These are phyloP conservation scores for Trypanosoma caninum DNA, from an alignment of 208 protist species.

Conservation along the genomic window DNA sequence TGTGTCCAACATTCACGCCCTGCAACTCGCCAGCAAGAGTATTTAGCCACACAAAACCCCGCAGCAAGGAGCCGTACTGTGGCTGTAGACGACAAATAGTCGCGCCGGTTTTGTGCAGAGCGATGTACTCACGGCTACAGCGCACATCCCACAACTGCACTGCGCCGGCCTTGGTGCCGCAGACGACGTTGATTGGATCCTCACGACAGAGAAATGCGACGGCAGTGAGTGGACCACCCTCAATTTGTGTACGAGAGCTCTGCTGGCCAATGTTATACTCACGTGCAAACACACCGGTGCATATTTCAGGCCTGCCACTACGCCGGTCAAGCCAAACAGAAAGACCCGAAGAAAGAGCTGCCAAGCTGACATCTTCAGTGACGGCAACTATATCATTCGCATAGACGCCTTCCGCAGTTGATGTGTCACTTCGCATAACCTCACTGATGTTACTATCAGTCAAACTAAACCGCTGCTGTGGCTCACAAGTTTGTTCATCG, in stretches of 20 bases:
- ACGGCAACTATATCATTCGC: conserved; percentile 33
- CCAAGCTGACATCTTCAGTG: conserved; percentile 31
- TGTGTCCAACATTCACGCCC: conserved; percentile 15
- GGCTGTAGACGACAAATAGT: conserved; percentile 25
- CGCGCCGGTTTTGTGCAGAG: conserved; percentile 15
- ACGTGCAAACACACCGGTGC: conserved; percentile 18
- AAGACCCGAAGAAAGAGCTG: conserved; percentile 45
- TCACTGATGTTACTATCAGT: neutral
- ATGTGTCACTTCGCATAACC: neutral
- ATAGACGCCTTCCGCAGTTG: conserved; percentile 6
- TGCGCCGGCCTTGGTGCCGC: conserved; percentile 38
- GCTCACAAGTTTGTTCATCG: conserved; percentile 51
- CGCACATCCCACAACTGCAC: conserved; percentile 66
- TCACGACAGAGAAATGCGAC: conserved; percentile 26
- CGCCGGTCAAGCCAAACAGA: conserved; percentile 44
- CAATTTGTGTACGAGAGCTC: neutral
- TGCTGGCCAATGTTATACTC: conserved; percentile 25
- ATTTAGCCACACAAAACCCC: conserved; percentile 22
- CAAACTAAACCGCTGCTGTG: conserved; percentile 45
- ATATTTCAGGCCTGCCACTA: conserved; percentile 5
- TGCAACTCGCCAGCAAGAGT: conserved; percentile 21
- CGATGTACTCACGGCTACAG: conserved; percentile 25
- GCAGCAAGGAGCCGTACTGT: neutral
- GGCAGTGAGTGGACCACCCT: conserved; percentile 24
- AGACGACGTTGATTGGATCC: conserved; percentile 31